Conservation (phyloP, 2,329 filamentous ascomycete genomes). For the Aspergillus pseudoviridinutans region DNA sequence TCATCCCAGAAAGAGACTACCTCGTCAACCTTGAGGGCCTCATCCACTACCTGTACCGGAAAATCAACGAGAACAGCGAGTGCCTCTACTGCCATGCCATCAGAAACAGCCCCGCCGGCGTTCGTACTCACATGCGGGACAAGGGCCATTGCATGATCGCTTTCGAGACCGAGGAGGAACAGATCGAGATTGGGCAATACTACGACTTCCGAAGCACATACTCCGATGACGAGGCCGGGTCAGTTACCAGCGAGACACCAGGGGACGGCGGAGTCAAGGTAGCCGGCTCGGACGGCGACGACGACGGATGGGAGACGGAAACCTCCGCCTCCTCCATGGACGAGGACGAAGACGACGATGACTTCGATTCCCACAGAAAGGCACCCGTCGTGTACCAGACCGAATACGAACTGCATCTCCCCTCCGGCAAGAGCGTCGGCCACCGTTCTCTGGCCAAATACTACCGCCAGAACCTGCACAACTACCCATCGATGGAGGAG, state of each 20-base stretch:
- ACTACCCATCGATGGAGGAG: constrained; percentile 75
- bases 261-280: constrained; percentile 62
- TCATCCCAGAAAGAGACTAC: constrained; percentile 85
- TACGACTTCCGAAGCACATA: constrained; percentile 98
- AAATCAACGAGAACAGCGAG: constrained; percentile 74
- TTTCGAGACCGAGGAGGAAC: constrained; percentile 81
- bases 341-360: constrained; percentile 74
- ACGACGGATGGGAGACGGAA: constrained; percentile 94
- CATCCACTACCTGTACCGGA: constrained; percentile 71
- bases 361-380: constrained; percentile 68
- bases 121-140: constrained; percentile 96
- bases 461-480: constrained; percentile 87
- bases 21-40: constrained; percentile 79
- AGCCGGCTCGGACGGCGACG: constrained; percentile 52
- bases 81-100: constrained; percentile 85
- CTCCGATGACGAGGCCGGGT: constrained; percentile 68
- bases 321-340: constrained; percentile 84
- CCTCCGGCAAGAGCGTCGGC: constrained; percentile 81
- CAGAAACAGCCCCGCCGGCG: constrained; percentile 71
- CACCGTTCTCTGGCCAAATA: constrained; percentile 85
- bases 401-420: constrained; percentile 90
- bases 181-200: constrained; percentile 90
- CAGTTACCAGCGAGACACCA: constrained; percentile 34
- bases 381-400: constrained; percentile 77
- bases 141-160: constrained; percentile 96